These are phyloP conservation scores for Metschnikowia bowlesiae DNA, from an alignment of 805 yeast species.

Conservation along the genomic window DNA sequence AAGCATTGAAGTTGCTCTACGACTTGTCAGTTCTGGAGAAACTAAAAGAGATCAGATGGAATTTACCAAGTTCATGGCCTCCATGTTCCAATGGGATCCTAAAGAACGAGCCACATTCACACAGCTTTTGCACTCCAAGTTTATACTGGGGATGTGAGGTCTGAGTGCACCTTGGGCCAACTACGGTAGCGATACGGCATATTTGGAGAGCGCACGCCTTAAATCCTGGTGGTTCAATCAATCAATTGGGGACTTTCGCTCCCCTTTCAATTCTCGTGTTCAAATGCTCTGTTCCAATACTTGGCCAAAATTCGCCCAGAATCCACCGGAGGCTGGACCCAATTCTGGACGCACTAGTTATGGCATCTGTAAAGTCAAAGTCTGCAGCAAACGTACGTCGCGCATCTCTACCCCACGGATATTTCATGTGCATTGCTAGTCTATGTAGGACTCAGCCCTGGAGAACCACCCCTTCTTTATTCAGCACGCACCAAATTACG, in stretches of 20 bases:
- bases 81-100: conserved; percentile 36
- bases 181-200: too few relatives aligned
- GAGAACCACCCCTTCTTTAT: background rate
- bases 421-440: conserved; percentile 1
- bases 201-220: too few relatives aligned
- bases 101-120: conserved; percentile 12
- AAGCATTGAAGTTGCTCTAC: conserved; percentile 27
- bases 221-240: too few relatives aligned
- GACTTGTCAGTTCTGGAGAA: conserved; percentile 16
- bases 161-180: background rate
- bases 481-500: background rate
- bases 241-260: too few relatives aligned
- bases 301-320: background rate
- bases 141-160: background rate
- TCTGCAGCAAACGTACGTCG: conserved; percentile 2
- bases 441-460: background rate
- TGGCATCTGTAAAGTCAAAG: background rate
- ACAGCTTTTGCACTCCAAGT: conserved; percentile 8
- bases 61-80: conserved; percentile 26
- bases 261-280: too few relatives aligned
- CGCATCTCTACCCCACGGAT: conserved; percentile 3
- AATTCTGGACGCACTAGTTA: background rate
- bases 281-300: background rate
- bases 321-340: background rate
- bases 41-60: conserved; percentile 9